phyloP scores from a whole-genome alignment of 2,329 filamentous ascomycete species.

The Alternaria incomplexa region DNA sequence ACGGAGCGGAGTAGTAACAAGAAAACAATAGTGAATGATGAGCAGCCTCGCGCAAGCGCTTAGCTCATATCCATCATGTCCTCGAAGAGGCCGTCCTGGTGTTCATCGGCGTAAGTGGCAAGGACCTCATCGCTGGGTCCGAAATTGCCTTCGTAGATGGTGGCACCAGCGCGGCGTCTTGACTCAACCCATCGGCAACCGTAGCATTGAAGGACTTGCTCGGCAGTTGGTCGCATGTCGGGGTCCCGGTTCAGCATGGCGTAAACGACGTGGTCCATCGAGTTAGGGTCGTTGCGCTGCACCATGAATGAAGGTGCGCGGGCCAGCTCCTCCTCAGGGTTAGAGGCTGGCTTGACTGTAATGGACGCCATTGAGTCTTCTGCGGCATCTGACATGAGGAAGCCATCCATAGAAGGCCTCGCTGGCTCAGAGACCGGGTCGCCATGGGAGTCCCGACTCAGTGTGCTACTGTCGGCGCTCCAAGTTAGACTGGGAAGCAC shows the following conservation, averaged over 20 bases:
- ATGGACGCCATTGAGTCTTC: slow-evolving; percentile 50
- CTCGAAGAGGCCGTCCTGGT: slow-evolving; percentile 39
- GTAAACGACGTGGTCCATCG: slow-evolving; percentile 81
- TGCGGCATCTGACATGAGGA: slow-evolving; percentile 42
- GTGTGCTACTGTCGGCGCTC: slow-evolving; percentile 69
- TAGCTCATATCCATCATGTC: slow-evolving; percentile 66
- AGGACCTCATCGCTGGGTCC: slow-evolving; percentile 75
- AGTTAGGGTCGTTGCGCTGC: slow-evolving; percentile 72
- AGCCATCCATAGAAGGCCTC: slow-evolving; percentile 28
- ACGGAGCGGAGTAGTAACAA: background rate
- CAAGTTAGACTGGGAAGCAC: slow-evolving; percentile 82
- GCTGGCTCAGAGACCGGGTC: slow-evolving; percentile 35
- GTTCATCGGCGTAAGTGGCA: slow-evolving; percentile 51
- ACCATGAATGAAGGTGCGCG: slow-evolving; percentile 88
- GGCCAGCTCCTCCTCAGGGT: slow-evolving; percentile 60
- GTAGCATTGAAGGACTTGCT: slow-evolving; percentile 73
- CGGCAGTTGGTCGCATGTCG: slow-evolving; percentile 72
- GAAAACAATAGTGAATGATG: background rate
- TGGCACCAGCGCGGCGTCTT: slow-evolving; percentile 85
- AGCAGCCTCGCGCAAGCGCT: slow-evolving; percentile 7
- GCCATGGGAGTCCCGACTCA: slow-evolving; percentile 72
- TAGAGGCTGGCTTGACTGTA: slow-evolving; percentile 29
- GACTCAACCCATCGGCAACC: slow-evolving; percentile 81
- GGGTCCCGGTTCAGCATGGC: slow-evolving; percentile 88
- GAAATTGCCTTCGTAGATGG: slow-evolving; percentile 95